Conservation (phyloP, 1,284 basidiomycete species). For the Ganoderma multipileum region DNA sequence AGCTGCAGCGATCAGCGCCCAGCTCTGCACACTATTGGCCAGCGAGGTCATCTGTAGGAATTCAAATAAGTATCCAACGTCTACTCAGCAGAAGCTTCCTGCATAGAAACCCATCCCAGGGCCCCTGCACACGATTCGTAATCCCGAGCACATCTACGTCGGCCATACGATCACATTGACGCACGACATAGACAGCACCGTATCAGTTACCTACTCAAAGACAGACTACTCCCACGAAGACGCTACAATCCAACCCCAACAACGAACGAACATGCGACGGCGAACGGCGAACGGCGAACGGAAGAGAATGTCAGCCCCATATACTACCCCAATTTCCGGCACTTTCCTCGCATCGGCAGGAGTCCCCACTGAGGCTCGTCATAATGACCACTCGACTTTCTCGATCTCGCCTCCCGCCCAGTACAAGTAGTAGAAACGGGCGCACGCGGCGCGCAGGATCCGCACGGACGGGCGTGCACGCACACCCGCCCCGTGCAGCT, state of each 20-base stretch:
- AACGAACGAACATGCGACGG: neutral
- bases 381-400: slow-evolving; percentile 36
- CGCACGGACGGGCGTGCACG: slow-evolving; percentile 27
- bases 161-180: neutral
- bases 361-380: slow-evolving; percentile 75
- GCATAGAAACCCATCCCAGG: too few relatives aligned
- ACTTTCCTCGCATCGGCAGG: slow-evolving; percentile 71
- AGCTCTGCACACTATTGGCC: neutral
- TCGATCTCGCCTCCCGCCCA: slow-evolving; percentile 30
- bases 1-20: neutral
- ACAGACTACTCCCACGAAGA: neutral
- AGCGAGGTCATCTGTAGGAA: neutral
- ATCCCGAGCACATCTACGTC: neutral
- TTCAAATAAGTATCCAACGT: neutral
- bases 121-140: neutral
- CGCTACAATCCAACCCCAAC: neutral
- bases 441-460: slow-evolving; percentile 29
- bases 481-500: slow-evolving; percentile 31
- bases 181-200: neutral
- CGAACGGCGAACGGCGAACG: neutral
- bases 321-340: slow-evolving; percentile 76
- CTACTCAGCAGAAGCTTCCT: neutral
- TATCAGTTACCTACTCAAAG: neutral
- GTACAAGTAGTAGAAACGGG: slow-evolving; percentile 6
- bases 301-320: slow-evolving; percentile 62